Evolutionary conservation across 805 yeast species (phyloP).

Genomic region (Kodamaea laetipori): DNA sequence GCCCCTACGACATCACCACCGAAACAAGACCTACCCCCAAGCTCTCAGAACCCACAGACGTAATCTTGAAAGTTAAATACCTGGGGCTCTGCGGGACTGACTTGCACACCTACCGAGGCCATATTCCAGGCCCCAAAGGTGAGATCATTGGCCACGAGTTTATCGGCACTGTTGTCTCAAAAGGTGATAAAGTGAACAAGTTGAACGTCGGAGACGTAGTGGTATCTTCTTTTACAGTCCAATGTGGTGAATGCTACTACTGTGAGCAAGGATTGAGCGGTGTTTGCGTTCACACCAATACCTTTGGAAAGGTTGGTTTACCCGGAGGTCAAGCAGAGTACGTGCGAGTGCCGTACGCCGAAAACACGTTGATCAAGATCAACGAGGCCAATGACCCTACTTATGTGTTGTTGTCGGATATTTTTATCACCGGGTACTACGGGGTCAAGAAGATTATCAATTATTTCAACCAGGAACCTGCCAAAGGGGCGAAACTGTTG

Average conservation of each 20-base stretch:
- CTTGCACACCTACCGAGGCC: slow-evolving; percentile 57
- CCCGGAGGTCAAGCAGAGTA: slow-evolving; percentile 68
- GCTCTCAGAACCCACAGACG: slow-evolving; percentile 40
- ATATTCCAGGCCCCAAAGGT: slow-evolving; percentile 41
- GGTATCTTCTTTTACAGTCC: slow-evolving; percentile 51
- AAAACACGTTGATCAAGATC: slow-evolving; percentile 47
- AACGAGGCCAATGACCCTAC: slow-evolving; percentile 43
- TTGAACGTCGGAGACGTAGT: slow-evolving; percentile 50
- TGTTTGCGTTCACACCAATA: slow-evolving; percentile 54
- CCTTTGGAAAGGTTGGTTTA: slow-evolving; percentile 58
- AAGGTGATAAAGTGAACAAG: slow-evolving; percentile 32
- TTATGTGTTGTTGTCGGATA: slow-evolving; percentile 61
- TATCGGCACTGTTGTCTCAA: slow-evolving; percentile 44
- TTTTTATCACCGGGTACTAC: slow-evolving; percentile 63
- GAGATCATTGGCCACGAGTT: slow-evolving; percentile 56
- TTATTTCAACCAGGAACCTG: slow-evolving; percentile 35
- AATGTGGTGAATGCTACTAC: slow-evolving; percentile 62
- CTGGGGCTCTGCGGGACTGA: slow-evolving; percentile 60
- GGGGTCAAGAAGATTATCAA: slow-evolving; percentile 55
- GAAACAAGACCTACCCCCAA: slow-evolving; percentile 43
- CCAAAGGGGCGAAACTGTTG: slow-evolving; percentile 20
- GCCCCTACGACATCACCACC: slow-evolving; percentile 43
- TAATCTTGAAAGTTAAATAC: slow-evolving; percentile 48
- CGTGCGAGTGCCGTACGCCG: slow-evolving; percentile 60
- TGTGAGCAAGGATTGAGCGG: slow-evolving; percentile 57